Evolutionary conservation across 1,139 yeast species (phyloP), one percentile per base, ranked within the genome.

Genomic region (Lodderomyces parapsilosis): DNA sequence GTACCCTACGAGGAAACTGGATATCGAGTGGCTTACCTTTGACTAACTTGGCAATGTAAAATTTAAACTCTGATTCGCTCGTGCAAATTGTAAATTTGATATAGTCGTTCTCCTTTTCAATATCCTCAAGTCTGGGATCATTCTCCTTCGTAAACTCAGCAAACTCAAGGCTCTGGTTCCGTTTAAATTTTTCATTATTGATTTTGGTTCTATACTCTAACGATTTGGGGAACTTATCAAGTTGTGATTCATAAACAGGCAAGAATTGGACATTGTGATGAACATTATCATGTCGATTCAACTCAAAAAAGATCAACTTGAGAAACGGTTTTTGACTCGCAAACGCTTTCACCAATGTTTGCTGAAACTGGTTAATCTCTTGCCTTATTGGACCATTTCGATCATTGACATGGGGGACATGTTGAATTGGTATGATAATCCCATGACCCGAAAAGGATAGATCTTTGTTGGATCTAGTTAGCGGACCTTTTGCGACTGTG

Each of bases 401-500:
- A 1, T 37, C 34, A 31, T 28, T 32, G 18, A 43, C 36, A 0
- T 77, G 76, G 0, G 96, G 76, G 7, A 73, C 66, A 60, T 91
- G 98, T 9, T 83, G 80, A 18, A 91, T 77, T 0, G 97, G 96
- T n/a, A 89, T 81, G 7, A 90, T 74, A 38, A 91, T 69, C 11
- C 88, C 86, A 66, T 91, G 97, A 0, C 95, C 96, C 0, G 95
- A 79, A 56, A 87, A 82, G 8, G 72, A 69, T 56, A 76, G 58
- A 18, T 53, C 51, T 43, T 62, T 58, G 46, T 59, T 60, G 2
- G 83, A 75, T 34, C 74, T 63, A 1, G 89, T 77, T 23, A 91
- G 63, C 0, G 97, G 97, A 0, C 98, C 98, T 56, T 87, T 89
- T 0, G 96, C 96, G 13, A 84, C 72, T 0, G 97, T 86, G 47